Base-by-base conservation (phyloP, 768 basidiomycete genomes). In the Suillus spraguei region DNA sequence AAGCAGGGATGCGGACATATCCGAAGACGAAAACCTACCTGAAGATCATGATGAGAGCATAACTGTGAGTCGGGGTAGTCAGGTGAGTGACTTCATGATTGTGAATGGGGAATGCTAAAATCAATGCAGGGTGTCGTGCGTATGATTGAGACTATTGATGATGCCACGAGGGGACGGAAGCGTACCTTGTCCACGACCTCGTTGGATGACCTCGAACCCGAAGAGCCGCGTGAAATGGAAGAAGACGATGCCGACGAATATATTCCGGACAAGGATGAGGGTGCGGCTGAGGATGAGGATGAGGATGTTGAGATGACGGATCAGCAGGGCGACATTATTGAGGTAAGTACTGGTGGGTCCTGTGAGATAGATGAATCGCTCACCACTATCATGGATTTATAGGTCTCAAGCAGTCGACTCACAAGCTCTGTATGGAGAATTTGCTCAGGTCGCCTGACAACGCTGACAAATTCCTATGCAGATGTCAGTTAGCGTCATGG, bases 321-420 rank as follows among this genome's bases (percentile, higher is more conserved):
- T 44, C 20, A 44, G 42, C 42, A 44, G 41, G 16, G 39, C 16
- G 14, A 41, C 20, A 49, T 49, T 8, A n/a, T n/a, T n/a, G 47
- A 49, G 47, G 24, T 28, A 49, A 49, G 47, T 49, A 49, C 47
- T 49, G 14, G 47, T 49, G 47, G n/a, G 47, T 16, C 47, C 24
- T 49, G 47, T 28, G 14, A 49, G 47, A 49, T 49, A 49, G 47
- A 49, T 49, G 24, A 49, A 49, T 49, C 3, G 2, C 47, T 49
- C 11, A 49, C 47, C 47, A 49, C 3, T 0, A 28, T 49, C 13
- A 13, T 49, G 47, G 47, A 49, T 49, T 28, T 10, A 24, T 49
- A 49, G 47, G 47, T 49, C 47, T 49, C 47, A 28, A 49, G 0
- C 24, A 49, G 47, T 49, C 14, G 14, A 11, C 47, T 49, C 47